Conservation (phyloP, 2,329 filamentous ascomycete species). For the Lasiodiplodia gonubiensis region DNA sequence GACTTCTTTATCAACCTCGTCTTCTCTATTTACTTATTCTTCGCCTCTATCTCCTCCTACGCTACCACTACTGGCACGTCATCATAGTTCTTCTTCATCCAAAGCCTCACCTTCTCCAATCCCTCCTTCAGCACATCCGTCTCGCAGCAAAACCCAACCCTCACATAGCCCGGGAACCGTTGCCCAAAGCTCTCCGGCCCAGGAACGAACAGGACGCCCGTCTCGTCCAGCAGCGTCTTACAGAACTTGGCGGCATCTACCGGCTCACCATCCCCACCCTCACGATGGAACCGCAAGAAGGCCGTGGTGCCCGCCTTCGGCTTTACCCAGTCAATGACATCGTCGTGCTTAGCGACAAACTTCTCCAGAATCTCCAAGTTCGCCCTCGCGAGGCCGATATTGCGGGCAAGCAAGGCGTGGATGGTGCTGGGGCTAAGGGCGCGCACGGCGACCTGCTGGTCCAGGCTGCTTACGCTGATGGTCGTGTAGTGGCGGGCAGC, state of each 20-base stretch:
- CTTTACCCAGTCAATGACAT: slow-evolving; percentile 71
- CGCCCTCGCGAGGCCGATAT: slow-evolving; percentile 68
- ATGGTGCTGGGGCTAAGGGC: slow-evolving; percentile 71
- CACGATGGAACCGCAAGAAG: slow-evolving; percentile 71
- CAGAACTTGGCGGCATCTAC: slow-evolving; percentile 78
- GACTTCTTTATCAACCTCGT: neutral
- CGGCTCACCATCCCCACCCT: slow-evolving; percentile 63
- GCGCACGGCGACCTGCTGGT: slow-evolving; percentile 78
- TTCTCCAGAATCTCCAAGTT: slow-evolving; percentile 71
- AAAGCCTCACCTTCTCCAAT: slow-evolving; percentile 61
- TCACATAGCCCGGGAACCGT: slow-evolving; percentile 72
- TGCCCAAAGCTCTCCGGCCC: slow-evolving; percentile 78
- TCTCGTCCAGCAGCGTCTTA: slow-evolving; percentile 68
- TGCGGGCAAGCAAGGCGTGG: slow-evolving; percentile 66
- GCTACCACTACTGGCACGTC: slow-evolving; percentile 52
- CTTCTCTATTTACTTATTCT: neutral
- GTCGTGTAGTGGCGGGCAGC: slow-evolving; percentile 80
- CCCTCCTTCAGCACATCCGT: slow-evolving; percentile 72
- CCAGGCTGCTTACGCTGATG: slow-evolving; percentile 82
- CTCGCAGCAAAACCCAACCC: slow-evolving; percentile 76
- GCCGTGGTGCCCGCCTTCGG: slow-evolving; percentile 81
- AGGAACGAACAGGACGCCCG: slow-evolving; percentile 75
- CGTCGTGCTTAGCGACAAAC: slow-evolving; percentile 69
- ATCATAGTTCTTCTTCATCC: slow-evolving; percentile 63
- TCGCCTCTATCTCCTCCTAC: neutral